These are phyloP conservation scores for Saitozyma sp. DNA, from an alignment of 768 basidiomycete species.

Conservation along the genomic window DNA sequence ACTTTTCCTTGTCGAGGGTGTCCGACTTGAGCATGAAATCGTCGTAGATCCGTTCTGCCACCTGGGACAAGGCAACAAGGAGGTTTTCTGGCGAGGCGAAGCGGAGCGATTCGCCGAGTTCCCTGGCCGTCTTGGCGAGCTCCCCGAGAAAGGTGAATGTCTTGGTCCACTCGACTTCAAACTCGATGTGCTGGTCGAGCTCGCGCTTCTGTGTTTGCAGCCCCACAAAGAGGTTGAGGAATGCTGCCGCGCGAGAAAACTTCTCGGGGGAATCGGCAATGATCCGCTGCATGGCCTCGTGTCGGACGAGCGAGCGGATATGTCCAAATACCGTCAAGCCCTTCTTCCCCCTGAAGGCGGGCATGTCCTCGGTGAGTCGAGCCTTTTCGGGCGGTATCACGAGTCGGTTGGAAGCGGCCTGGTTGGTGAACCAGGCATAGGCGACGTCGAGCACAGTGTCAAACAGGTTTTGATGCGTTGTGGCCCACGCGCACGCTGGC, in stretches of 20 bases:
- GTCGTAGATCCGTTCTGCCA: conserved; percentile 24
- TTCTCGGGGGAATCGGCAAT: conserved; percentile 69
- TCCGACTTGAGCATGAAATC: conserved; percentile 34
- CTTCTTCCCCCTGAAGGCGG: conserved; percentile 89
- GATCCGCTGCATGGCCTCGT: conserved; percentile 67
- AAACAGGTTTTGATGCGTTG: conserved; percentile 70
- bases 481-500: conserved; percentile 75
- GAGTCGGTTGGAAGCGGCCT: conserved; percentile 57
- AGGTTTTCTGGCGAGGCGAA: conserved; percentile 63
- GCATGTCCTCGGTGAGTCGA: conserved; percentile 38
- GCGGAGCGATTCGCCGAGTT: conserved; percentile 81
- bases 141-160: conserved; percentile 94
- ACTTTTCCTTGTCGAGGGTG: conserved; percentile 24
- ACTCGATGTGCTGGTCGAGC: conserved; percentile 81
- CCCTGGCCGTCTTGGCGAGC: conserved; percentile 81
- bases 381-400: conserved; percentile 51
- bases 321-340: conserved; percentile 84
- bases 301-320: conserved; percentile 68
- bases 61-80: conserved; percentile 27
- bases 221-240: conserved; percentile 88
- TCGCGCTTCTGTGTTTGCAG: conserved; percentile 88
- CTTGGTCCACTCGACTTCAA: conserved; percentile 94
- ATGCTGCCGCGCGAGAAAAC: conserved; percentile 69
- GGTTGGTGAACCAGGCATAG: conserved; percentile 87
- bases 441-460: conserved; percentile 78